These are phyloP conservation scores for Mycena galopus DNA, from an alignment of 768 basidiomycete genomes.

Conservation along the genomic window DNA sequence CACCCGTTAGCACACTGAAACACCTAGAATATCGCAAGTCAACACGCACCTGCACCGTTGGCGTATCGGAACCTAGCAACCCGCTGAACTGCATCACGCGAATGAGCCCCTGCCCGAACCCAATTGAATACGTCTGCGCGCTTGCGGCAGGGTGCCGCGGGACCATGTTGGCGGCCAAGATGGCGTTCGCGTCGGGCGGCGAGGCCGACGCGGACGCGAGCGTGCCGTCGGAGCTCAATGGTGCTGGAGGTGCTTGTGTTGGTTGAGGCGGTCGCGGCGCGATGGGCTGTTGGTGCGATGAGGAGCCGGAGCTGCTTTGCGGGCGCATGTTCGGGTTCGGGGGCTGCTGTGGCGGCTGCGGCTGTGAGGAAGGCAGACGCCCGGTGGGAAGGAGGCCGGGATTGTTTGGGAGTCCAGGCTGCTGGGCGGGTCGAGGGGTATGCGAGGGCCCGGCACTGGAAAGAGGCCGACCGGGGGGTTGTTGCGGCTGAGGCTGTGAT, in stretches of 20 bases:
- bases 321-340: slow-evolving; percentile 34
- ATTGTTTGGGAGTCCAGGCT: slow-evolving; percentile 50
- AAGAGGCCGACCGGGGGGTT: slow-evolving; percentile 60
- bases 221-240: slow-evolving; percentile 34
- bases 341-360: slow-evolving; percentile 37
- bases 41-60: slow-evolving; percentile 17
- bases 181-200: slow-evolving; percentile 29
- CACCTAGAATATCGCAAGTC: neutral
- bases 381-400: slow-evolving; percentile 35
- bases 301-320: slow-evolving; percentile 31
- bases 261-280: slow-evolving; percentile 32
- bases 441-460: slow-evolving; percentile 62
- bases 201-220: slow-evolving; percentile 33
- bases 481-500: slow-evolving; percentile 65
- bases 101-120: slow-evolving; percentile 72
- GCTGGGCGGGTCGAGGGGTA: slow-evolving; percentile 61
- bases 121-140: slow-evolving; percentile 49
- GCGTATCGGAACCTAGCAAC: slow-evolving; percentile 61
- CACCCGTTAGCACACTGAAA: slow-evolving; percentile 22
- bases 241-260: slow-evolving; percentile 15
- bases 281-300: slow-evolving; percentile 38
- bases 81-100: slow-evolving; percentile 81
- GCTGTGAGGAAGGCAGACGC: slow-evolving; percentile 38
- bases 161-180: slow-evolving; percentile 2
- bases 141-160: slow-evolving; percentile 20